These are phyloP conservation scores for Hypoxylon perforatum DNA, from an alignment of 495 filamentous ascomycete species.

Conservation along the genomic window DNA sequence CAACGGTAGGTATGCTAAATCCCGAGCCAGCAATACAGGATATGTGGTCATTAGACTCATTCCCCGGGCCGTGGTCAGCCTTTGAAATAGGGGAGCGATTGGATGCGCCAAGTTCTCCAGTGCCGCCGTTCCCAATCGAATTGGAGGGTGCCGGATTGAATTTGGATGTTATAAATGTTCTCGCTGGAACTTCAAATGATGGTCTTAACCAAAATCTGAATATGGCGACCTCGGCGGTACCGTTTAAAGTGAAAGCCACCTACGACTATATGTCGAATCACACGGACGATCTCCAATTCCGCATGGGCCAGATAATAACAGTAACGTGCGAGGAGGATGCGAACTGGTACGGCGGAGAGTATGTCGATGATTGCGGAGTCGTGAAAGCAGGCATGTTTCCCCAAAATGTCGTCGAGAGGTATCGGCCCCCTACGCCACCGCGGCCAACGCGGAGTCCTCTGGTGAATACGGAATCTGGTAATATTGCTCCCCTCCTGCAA, in stretches of 20 bases:
- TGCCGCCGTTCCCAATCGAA: background rate
- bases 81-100: background rate
- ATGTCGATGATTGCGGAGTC: conserved; percentile 73
- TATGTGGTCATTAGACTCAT: background rate
- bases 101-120: background rate
- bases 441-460: conserved; percentile 80
- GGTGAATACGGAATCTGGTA: conserved; percentile 66
- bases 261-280: conserved; percentile 90
- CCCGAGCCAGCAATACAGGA: background rate
- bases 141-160: background rate
- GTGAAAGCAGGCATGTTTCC: conserved; percentile 92
- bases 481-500: conserved; percentile 52
- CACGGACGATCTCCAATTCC: conserved; percentile 91
- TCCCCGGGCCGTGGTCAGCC: background rate
- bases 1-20: background rate
- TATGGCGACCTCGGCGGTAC: conserved; percentile 66
- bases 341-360: conserved; percentile 95
- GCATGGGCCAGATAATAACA: conserved; percentile 84
- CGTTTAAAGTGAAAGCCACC: conserved; percentile 91
- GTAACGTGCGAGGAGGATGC: conserved; percentile 91
- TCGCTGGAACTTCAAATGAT: background rate
- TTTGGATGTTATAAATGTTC: background rate
- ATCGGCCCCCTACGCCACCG: conserved; percentile 87
- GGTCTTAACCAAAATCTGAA: background rate
- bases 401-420: conserved; percentile 93